Evolutionary conservation across 768 basidiomycete species (phyloP).

Genomic region (Boletus tylopilopsis): DNA sequence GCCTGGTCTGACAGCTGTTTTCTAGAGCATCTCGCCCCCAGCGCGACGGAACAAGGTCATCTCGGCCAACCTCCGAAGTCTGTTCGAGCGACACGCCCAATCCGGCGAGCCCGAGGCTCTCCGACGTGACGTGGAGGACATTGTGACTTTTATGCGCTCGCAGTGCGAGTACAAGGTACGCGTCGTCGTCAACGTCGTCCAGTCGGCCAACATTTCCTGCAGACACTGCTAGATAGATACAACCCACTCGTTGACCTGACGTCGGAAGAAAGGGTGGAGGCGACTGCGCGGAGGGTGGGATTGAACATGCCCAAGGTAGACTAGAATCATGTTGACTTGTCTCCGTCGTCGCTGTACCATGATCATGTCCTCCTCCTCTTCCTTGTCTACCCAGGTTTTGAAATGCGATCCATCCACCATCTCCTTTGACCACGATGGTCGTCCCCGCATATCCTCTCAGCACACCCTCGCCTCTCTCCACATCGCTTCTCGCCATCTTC

Average conservation of each 20-base stretch:
- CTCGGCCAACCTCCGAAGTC: slow-evolving; percentile 47
- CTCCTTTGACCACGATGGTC: slow-evolving; percentile 47
- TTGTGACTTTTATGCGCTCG: slow-evolving; percentile 63
- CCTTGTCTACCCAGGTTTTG: slow-evolving; percentile 40
- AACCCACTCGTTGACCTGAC: slow-evolving; percentile 83
- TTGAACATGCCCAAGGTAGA: slow-evolving; percentile 66
- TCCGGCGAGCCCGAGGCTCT: slow-evolving; percentile 25
- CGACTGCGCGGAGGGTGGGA: slow-evolving; percentile 85
- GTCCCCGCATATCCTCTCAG: slow-evolving; percentile 46
- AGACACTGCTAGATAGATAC: slow-evolving; percentile 83
- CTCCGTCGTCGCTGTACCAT: neutral
- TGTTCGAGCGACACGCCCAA: slow-evolving; percentile 42
- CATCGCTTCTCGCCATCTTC: slow-evolving; percentile 49
- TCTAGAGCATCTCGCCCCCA: slow-evolving; percentile 39
- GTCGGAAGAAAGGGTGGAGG: slow-evolving; percentile 72
- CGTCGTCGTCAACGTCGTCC: too few relatives aligned
- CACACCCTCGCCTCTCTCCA: slow-evolving; percentile 53
- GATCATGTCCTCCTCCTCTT: slow-evolving; percentile 2
- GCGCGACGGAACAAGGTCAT: slow-evolving; percentile 40
- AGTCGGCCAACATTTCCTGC: neutral
- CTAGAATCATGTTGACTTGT: slow-evolving; percentile 6
- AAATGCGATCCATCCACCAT: slow-evolving; percentile 63
- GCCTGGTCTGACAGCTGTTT: neutral
- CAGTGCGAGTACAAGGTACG: slow-evolving; percentile 76
- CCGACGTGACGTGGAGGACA: slow-evolving; percentile 52